Base-by-base conservation (phyloP, 2,329 filamentous ascomycete species). In the Colletotrichum sp. region DNA sequence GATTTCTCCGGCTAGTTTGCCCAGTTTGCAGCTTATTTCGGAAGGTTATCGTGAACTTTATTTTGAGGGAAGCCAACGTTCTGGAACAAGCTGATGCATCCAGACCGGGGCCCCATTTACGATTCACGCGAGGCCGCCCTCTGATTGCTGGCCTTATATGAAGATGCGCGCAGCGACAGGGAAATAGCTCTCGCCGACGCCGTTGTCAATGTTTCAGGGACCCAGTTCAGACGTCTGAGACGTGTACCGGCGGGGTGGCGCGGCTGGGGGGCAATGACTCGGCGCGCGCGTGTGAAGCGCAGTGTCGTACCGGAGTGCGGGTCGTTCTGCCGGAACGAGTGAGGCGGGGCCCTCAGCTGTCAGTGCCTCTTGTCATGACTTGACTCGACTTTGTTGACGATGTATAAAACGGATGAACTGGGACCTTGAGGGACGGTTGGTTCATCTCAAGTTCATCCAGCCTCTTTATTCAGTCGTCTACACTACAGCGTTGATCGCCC, bases 211-310 rank as follows among this genome's bases (percentile, higher is more conserved):
- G 71, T 74, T 70, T 49, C 57, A 32, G 26, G 21, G 32, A 34
- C 24, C 39, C 67, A 30, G 66, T 67, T 65, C 63, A 67, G 34
- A 60, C 70, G 63, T 72, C 70, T 67, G 70, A 72, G 70, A 68
- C 62, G 69, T 63, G 32, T 52, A 44, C 67, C 44, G 66, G 57
- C 66, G 44, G 32, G 24, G 44, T 39, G 57, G 57, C 32, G 55
- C 34, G 44, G 18, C 39, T n/a, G 32, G 8, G 71, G 34, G 65
- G 7, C 0, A 39, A 26, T 74, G 71, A 74, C 71, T 74, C 66
- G 55, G 9, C 34, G 24, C 32, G 32, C n/a, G 44, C 10, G 44
- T 21, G n/a, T 21, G 44, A n/a, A 52, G 44, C 44, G n/a, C 44
- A 52, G 44, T 7, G 44, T 52, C n/a, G 44, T 13, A 52, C 10